phyloP scores from a whole-genome alignment of 768 basidiomycete species.

The Podaxis sp. region DNA sequence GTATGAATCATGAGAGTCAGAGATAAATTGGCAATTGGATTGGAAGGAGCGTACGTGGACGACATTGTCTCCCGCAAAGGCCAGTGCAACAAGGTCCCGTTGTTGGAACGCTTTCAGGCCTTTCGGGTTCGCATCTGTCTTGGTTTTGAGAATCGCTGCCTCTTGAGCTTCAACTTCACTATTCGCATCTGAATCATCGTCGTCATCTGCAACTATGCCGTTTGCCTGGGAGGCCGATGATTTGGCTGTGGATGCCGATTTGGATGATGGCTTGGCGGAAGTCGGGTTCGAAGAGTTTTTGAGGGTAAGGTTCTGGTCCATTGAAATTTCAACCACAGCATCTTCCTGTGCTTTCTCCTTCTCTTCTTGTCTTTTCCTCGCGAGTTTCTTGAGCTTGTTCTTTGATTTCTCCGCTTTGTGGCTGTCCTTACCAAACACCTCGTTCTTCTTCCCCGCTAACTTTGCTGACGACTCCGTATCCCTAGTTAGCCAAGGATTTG shows the following conservation, averaged over 20 bases:
- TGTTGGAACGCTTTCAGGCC: slow-evolving; percentile 78
- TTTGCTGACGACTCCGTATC: slow-evolving; percentile 34
- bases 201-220: slow-evolving; percentile 49
- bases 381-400: slow-evolving; percentile 70
- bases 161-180: slow-evolving; percentile 78
- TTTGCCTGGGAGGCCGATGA: slow-evolving; percentile 36
- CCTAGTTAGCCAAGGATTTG: slow-evolving; percentile 82
- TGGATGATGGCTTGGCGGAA: neutral
- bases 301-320: slow-evolving; percentile 47
- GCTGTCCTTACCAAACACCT: slow-evolving; percentile 71
- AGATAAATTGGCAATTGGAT: neutral
- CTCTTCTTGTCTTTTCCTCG: slow-evolving; percentile 54
- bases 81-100: slow-evolving; percentile 87
- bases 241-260: slow-evolving; percentile 33
- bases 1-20: slow-evolving; percentile 1
- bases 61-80: slow-evolving; percentile 97
- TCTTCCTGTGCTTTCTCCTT: slow-evolving; percentile 68
- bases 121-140: slow-evolving; percentile 45
- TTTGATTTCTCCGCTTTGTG: slow-evolving; percentile 62
- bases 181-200: slow-evolving; percentile 53
- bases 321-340: slow-evolving; percentile 74
- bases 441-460: slow-evolving; percentile 68
- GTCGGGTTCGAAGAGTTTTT: slow-evolving; percentile 24
- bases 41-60: slow-evolving; percentile 59
- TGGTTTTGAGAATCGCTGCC: slow-evolving; percentile 27